Evolutionary conservation across 202 grass and related monocot genomes (phyloP).

Genomic region (Carex sylvatica): DNA sequence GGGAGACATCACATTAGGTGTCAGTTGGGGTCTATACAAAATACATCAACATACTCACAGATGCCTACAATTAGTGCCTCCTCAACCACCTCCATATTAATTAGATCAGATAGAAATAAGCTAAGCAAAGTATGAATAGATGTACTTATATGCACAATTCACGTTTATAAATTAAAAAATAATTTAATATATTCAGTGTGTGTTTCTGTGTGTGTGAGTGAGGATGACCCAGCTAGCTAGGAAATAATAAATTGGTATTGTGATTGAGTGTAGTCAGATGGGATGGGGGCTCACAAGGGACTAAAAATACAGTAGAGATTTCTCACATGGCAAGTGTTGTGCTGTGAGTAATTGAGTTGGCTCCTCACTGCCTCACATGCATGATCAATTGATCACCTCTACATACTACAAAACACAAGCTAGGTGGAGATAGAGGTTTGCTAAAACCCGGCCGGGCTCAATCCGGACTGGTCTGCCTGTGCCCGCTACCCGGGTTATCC

Average conservation of each 20-base stretch:
- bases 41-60: slow-evolving; percentile 19
- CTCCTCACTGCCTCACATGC: slow-evolving; percentile 29
- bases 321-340: slow-evolving; percentile 32
- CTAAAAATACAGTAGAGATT: slow-evolving; percentile 12
- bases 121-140: neutral
- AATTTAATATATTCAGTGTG: neutral
- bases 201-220: neutral
- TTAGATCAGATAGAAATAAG: neutral
- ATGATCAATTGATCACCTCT: neutral
- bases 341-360: slow-evolving; percentile 21
- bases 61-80: slow-evolving; percentile 22
- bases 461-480: no score
- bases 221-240: slow-evolving; percentile 12
- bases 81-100: slow-evolving; percentile 22
- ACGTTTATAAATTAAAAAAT: neutral
- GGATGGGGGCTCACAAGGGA: slow-evolving; percentile 13
- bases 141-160: neutral
- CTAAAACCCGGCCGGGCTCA: no score
- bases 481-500: no score
- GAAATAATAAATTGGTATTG: neutral
- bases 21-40: slow-evolving; percentile 29
- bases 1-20: slow-evolving; percentile 28
- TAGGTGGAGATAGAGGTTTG: no score
- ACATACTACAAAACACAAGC: neutral
- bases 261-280: neutral